These are phyloP conservation scores for Dictyostelium capitatum DNA, from an alignment of 78 protist species.

Conservation along the genomic window DNA sequence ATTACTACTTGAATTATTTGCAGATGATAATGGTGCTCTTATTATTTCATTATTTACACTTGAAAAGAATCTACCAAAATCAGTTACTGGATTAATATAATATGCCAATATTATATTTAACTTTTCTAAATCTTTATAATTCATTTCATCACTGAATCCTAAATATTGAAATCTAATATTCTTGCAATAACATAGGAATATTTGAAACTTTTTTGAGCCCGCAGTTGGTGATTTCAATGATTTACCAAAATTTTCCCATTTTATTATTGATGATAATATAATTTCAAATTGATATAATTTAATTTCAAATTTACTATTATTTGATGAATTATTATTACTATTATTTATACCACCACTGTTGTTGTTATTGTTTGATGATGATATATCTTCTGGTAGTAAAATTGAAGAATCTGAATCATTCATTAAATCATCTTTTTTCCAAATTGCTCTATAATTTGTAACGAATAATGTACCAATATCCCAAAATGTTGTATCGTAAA, in stretches of 20 bases:
- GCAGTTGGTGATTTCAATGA: neutral
- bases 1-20: neutral
- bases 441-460: constrained; percentile 49
- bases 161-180: constrained; percentile 68
- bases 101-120: constrained; percentile 26
- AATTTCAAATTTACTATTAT: constrained; percentile 1
- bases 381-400: constrained; percentile 30
- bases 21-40: neutral
- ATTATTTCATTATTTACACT: constrained; percentile 43
- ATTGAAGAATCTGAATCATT: neutral
- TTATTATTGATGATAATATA: constrained; percentile 43
- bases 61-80: constrained; percentile 71
- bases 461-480: constrained; percentile 56
- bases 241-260: constrained; percentile 57
- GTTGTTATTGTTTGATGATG: neutral
- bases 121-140: constrained; percentile 19
- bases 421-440: constrained; percentile 38
- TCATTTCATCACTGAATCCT: constrained; percentile 42
- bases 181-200: constrained; percentile 53
- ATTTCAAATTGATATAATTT: constrained; percentile 61
- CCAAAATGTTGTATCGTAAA: constrained; percentile 20
- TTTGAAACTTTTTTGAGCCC: neutral
- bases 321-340: neutral
- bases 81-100: constrained; percentile 54
- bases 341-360: neutral